Evolutionary conservation across 192 early-diverging fungal species (phyloP).

Genomic region (Globomyces pollinis-pini): DNA sequence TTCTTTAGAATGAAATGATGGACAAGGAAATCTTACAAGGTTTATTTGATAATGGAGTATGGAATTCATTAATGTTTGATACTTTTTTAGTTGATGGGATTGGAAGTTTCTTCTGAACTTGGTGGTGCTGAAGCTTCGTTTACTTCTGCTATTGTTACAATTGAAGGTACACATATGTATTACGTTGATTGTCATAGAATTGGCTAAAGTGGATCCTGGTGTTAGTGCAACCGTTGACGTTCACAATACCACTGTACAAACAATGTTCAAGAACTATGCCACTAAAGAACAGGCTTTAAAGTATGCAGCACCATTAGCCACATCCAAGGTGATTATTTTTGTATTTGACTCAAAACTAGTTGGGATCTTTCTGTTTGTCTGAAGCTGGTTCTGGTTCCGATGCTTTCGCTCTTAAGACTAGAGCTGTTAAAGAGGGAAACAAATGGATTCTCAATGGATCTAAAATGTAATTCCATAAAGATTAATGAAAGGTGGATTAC

Average conservation of each 20-base stretch:
- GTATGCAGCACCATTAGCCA: constrained; percentile 78
- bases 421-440: constrained; percentile 72
- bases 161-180: too few relatives aligned
- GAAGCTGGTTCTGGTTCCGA: constrained; percentile 89
- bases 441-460: constrained; percentile 81
- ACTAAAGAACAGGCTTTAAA: constrained; percentile 62
- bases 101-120: constrained; percentile 72
- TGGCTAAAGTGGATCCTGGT: constrained; percentile 92
- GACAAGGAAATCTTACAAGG: constrained; percentile 74
- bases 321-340: constrained; percentile 76
- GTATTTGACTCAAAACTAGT: too few relatives aligned
- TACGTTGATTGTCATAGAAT: too few relatives aligned
- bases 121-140: constrained; percentile 79
- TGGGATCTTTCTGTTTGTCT: constrained; percentile 91
- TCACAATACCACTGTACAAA: constrained; percentile 93
- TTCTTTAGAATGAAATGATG: constrained; percentile 66
- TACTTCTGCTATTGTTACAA: constrained; percentile 69
- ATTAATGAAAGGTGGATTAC: too few relatives aligned
- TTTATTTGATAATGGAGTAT: constrained; percentile 84
- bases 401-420: constrained; percentile 86
- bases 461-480: too few relatives aligned
- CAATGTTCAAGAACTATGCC: constrained; percentile 79
- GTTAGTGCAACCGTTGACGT: constrained; percentile 91
- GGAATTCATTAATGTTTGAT: constrained; percentile 38
- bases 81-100: constrained; percentile 95